Conservation (phyloP, 2,329 filamentous ascomycete species). For the Sarocladium oryzae region DNA sequence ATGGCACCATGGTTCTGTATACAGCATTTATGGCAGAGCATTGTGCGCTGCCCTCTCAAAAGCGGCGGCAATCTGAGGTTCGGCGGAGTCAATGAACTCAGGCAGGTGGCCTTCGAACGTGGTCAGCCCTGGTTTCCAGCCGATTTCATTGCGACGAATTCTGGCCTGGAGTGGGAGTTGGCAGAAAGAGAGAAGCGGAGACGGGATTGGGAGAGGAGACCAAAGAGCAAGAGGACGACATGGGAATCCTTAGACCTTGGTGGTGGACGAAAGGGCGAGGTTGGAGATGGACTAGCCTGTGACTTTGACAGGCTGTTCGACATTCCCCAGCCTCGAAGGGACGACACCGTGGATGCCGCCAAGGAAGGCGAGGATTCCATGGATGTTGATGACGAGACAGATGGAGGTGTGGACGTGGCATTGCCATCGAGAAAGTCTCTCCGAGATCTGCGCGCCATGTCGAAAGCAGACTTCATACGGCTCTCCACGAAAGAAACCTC, state of each 20-base stretch:
- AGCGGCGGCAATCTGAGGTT: slow-evolving; percentile 76
- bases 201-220: slow-evolving; percentile 68
- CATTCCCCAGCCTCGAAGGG: slow-evolving; percentile 13
- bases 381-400: slow-evolving; percentile 22
- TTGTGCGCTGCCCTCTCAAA: slow-evolving; percentile 76
- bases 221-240: slow-evolving; percentile 73
- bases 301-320: slow-evolving; percentile 70
- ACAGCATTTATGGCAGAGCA: slow-evolving; percentile 72
- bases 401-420: not conserved
- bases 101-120: slow-evolving; percentile 77
- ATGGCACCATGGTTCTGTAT: slow-evolving; percentile 90
- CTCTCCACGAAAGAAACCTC: slow-evolving; percentile 16
- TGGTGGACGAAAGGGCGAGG: slow-evolving; percentile 67
- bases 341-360: slow-evolving; percentile 12
- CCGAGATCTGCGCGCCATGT: not conserved
- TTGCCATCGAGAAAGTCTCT: not conserved
- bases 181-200: slow-evolving; percentile 64
- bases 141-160: slow-evolving; percentile 72
- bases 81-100: slow-evolving; percentile 72
- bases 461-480: slow-evolving; percentile 12
- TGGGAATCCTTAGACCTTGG: slow-evolving; percentile 73
- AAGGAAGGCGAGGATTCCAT: slow-evolving; percentile 23
- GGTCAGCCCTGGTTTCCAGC: slow-evolving; percentile 77
- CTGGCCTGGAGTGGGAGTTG: slow-evolving; percentile 73
- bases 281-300: slow-evolving; percentile 76